Evolutionary conservation across 2,329 filamentous ascomycete genomes (phyloP).

Genomic region (Grosmannia huntii): DNA sequence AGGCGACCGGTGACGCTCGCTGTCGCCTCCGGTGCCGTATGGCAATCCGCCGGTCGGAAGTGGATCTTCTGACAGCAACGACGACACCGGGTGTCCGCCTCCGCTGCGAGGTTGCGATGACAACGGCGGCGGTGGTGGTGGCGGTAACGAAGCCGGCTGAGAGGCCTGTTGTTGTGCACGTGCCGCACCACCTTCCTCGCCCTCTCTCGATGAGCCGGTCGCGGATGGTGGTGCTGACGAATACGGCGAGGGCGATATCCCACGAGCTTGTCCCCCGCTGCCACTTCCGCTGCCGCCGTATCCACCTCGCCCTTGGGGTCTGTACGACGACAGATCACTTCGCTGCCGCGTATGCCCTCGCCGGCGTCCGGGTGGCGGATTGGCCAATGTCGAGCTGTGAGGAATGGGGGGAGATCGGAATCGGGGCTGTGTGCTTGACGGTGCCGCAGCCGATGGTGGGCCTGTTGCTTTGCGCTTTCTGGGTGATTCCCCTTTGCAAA

Average conservation of each 20-base stretch:
- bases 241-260: constrained; percentile 15
- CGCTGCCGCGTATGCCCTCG: constrained; percentile 50
- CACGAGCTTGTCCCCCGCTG: constrained; percentile 13
- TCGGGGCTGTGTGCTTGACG: constrained; percentile 31
- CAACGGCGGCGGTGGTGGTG: constrained; percentile 5
- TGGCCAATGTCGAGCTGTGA: constrained; percentile 31
- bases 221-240: constrained; percentile 23
- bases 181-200: constrained; percentile 17
- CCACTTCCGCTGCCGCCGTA: constrained; percentile 1
- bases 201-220: constrained; percentile 21
- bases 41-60: constrained; percentile 14
- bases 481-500: constrained; percentile 55
- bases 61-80: constrained; percentile 28
- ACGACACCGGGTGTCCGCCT: constrained; percentile 30
- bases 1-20: constrained; percentile 20
- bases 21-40: constrained; percentile 15
- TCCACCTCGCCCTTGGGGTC: constrained; percentile 15
- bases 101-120: constrained; percentile 17
- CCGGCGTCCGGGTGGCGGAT: constrained; percentile 39
- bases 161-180: constrained; percentile 8
- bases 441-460: constrained; percentile 33
- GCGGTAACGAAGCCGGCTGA: neutral
- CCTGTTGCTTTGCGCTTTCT: constrained; percentile 72
- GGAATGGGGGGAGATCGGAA: constrained; percentile 43
- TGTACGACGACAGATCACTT: constrained; percentile 47